These are phyloP conservation scores for Sclerotinia spermophila DNA, from an alignment of 2,329 filamentous ascomycete genomes.

Conservation along the genomic window DNA sequence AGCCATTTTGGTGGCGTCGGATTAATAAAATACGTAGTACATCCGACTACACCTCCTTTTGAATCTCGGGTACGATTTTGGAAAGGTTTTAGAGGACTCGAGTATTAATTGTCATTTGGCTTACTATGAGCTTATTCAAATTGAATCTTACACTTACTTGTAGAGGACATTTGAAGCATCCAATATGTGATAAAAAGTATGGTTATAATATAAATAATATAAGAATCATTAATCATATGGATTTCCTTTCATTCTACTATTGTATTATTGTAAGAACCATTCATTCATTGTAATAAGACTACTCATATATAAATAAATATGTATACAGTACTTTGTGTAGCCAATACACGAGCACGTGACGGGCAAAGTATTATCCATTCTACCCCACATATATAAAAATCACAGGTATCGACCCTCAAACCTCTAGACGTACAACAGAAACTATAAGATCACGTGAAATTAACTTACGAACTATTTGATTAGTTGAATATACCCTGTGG, in stretches of 20 bases:
- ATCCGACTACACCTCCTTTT: neutral
- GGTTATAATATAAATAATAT: too few relatives aligned
- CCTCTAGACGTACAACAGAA: neutral
- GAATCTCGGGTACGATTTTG: neutral
- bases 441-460: rapidly evolving
- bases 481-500: neutral
- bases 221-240: too few relatives aligned
- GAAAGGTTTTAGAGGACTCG: neutral
- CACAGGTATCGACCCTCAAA: neutral
- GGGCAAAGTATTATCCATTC: neutral
- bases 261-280: too few relatives aligned
- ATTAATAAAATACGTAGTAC: neutral
- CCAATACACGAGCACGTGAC: neutral
- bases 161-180: too few relatives aligned
- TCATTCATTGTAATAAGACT: too few relatives aligned
- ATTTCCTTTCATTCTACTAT: too few relatives aligned
- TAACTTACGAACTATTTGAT: rapidly evolving
- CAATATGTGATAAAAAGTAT: too few relatives aligned
- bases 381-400: neutral
- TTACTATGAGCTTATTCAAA: neutral
- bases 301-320: too few relatives aligned
- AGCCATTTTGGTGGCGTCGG: neutral
- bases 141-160: neutral
- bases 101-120: neutral
- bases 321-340: neutral